Evolutionary conservation across 805 yeast species (phyloP).

Genomic region (Saccharomycopsis selenospora): DNA sequence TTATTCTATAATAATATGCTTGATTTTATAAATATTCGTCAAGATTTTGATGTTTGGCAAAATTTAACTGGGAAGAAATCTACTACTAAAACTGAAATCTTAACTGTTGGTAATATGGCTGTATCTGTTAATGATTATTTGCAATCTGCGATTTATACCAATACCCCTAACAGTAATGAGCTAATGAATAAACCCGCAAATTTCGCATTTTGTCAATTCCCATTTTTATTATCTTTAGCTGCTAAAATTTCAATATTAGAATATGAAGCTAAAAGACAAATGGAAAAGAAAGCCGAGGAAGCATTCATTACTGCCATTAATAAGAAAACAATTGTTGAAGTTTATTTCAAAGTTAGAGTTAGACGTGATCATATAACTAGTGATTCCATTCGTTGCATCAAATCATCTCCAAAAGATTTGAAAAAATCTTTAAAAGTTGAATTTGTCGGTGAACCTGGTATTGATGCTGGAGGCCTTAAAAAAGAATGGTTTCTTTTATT

Average conservation of each 20-base stretch:
- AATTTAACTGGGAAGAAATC: conserved; percentile 29
- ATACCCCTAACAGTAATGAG: background rate
- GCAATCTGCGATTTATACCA: conserved; percentile 11
- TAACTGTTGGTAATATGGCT: conserved; percentile 7
- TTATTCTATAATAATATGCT: conserved; percentile 72
- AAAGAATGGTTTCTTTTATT: conserved; percentile 89
- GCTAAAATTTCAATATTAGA: conserved; percentile 75
- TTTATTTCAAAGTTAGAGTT: conserved; percentile 60
- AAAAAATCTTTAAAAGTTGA: conserved; percentile 72
- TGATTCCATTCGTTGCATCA: conserved; percentile 66
- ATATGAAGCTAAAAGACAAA: conserved; percentile 69
- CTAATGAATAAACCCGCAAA: conserved; percentile 22
- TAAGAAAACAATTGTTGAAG: conserved; percentile 52
- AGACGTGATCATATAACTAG: conserved; percentile 59
- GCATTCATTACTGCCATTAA: conserved; percentile 75
- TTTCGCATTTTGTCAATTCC: conserved; percentile 73
- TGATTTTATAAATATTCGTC: conserved; percentile 67
- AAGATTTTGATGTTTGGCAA: conserved; percentile 86
- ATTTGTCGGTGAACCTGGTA: conserved; percentile 83
- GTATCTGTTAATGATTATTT: conserved; percentile 18
- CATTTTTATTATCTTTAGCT: conserved; percentile 75
- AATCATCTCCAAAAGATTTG: conserved; percentile 49
- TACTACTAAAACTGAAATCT: conserved; percentile 14
- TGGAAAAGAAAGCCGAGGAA: conserved; percentile 85
- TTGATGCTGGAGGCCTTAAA: conserved; percentile 91